Percentiles rank a stretch among this genome's conserved stretches.
These are phyloP conservation scores for Xylariaceae sp. DNA, from an alignment of 2,329 filamentous ascomycete species.

Conservation along the genomic window DNA sequence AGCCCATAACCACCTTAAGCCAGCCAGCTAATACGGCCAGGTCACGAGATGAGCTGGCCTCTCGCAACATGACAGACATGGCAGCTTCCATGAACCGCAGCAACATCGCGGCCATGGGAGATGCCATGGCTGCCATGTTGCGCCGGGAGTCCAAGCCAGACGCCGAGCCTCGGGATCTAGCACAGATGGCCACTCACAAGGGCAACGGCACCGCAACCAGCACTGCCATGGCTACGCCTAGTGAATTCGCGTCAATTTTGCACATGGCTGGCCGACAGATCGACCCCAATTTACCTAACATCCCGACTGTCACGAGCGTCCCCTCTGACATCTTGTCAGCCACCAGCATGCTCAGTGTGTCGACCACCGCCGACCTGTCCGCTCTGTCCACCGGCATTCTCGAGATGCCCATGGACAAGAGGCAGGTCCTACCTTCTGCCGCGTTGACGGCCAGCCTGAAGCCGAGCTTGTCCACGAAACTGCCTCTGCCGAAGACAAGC, in stretches of 20 bases:
- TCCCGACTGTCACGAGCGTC: too few relatives aligned
- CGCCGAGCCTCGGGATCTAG: background rate
- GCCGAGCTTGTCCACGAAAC: background rate
- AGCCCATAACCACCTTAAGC: too few relatives aligned
- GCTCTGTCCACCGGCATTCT: too few relatives aligned
- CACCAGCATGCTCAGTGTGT: too few relatives aligned
- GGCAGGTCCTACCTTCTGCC: too few relatives aligned
- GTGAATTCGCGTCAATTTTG: background rate
- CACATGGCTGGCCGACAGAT: constrained; percentile 7
- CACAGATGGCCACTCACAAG: too few relatives aligned
- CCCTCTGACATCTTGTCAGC: too few relatives aligned
- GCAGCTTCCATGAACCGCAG: too few relatives aligned
- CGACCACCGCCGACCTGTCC: too few relatives aligned
- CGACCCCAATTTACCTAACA: too few relatives aligned
- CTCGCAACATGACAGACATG: background rate
- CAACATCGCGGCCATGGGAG: background rate
- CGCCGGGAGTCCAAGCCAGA: too few relatives aligned
- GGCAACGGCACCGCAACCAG: background rate
- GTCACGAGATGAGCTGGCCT: background rate
- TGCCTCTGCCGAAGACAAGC: background rate
- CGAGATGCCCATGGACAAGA: too few relatives aligned
- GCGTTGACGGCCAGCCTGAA: background rate
- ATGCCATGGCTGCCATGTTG: background rate
- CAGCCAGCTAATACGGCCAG: background rate
- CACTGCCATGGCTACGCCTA: constrained; percentile 1